Conservation (phyloP, 164 flowering plant genomes). For the Nymphaea colorata region DNA sequence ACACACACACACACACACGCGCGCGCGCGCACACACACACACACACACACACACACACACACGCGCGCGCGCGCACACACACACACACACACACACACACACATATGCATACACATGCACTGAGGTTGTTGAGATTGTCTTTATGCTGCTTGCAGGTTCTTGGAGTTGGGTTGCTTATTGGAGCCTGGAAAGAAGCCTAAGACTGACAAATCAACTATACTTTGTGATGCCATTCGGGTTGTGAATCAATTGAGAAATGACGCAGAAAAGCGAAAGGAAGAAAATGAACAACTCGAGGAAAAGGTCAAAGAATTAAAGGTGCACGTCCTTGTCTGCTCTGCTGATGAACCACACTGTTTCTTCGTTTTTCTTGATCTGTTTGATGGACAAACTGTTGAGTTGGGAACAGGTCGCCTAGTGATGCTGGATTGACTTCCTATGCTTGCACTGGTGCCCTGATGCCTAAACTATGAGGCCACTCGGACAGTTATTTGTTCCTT, state of each 20-base stretch:
- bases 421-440: neutral
- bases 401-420: neutral
- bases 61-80: conserved; percentile 2
- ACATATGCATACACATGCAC: neutral
- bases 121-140: conserved; percentile 1
- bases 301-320: conserved; percentile 89
- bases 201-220: conserved; percentile 72
- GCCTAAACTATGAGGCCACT: too few relatives aligned
- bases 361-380: neutral
- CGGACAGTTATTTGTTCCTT: too few relatives aligned
- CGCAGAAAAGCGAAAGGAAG: conserved; percentile 69
- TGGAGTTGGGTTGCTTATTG: conserved; percentile 67
- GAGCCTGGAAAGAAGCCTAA: conserved; percentile 90
- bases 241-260: conserved; percentile 69
- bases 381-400: neutral
- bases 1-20: too few relatives aligned
- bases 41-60: neutral
- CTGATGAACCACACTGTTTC: too few relatives aligned
- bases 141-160: conserved; percentile 32
- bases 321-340: neutral
- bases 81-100: neutral
- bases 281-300: conserved; percentile 68
- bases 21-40: conserved; percentile 1
- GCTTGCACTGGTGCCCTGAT: neutral
- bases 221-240: conserved; percentile 82